These are phyloP conservation scores for Hypoxylon sp. DNA, from an alignment of 2,329 filamentous ascomycete genomes.

Conservation along the genomic window DNA sequence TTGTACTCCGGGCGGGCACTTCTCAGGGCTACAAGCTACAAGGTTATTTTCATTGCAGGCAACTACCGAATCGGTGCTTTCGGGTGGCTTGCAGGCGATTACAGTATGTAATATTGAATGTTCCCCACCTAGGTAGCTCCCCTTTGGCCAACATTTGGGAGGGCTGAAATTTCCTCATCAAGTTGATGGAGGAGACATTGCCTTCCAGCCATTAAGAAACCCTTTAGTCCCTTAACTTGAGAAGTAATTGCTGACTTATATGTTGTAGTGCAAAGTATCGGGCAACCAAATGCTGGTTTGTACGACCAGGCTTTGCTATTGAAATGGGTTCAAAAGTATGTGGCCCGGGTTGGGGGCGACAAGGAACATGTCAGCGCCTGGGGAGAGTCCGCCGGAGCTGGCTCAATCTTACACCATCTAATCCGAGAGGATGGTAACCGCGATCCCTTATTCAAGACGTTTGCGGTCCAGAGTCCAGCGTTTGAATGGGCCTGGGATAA, in stretches of 20 bases:
- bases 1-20: slow-evolving; percentile 59
- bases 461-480: slow-evolving; percentile 54
- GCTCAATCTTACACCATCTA: slow-evolving; percentile 66
- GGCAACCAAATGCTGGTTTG: slow-evolving; percentile 61
- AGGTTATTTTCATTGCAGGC: slow-evolving; percentile 62
- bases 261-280: slow-evolving; percentile 56
- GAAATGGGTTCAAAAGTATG: slow-evolving; percentile 62
- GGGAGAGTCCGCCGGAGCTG: slow-evolving; percentile 65
- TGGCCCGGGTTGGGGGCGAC: slow-evolving; percentile 48
- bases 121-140: no score
- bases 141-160: no score
- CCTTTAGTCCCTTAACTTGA: no score
- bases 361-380: slow-evolving; percentile 59
- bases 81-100: slow-evolving; percentile 64
- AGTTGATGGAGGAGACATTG: no score
- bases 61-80: slow-evolving; percentile 67
- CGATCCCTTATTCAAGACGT: slow-evolving; percentile 60
- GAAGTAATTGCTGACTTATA: no score
- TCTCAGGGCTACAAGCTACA: slow-evolving; percentile 55
- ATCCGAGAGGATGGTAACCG: slow-evolving; percentile 60
- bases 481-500: slow-evolving; percentile 50
- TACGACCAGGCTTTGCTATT: slow-evolving; percentile 58
- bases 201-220: no score
- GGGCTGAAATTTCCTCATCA: no score
- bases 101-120: slow-evolving; percentile 38